Conservation (phyloP, 2,329 filamentous ascomycete species). For the Hawksworthiomyces lignivorus region DNA sequence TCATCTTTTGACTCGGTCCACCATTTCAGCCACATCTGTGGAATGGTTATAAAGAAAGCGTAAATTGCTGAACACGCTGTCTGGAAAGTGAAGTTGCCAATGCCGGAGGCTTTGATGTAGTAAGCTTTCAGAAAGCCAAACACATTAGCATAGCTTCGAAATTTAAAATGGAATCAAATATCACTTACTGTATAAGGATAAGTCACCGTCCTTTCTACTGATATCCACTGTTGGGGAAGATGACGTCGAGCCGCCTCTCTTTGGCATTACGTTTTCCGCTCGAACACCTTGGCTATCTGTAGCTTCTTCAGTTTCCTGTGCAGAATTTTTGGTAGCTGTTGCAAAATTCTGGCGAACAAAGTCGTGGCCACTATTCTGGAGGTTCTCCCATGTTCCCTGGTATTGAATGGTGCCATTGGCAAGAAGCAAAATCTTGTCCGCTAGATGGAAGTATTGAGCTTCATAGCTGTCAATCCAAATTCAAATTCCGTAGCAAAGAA, state of each 20-base stretch:
- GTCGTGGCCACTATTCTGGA: constrained; percentile 15
- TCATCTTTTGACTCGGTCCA: constrained; percentile 27
- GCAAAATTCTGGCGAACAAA: not conserved
- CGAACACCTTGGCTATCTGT: not conserved
- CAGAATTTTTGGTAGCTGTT: not conserved
- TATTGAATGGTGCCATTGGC: constrained; percentile 26
- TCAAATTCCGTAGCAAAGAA: no score
- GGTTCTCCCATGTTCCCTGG: constrained; percentile 30
- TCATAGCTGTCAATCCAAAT: no score
- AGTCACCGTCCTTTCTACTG: constrained; percentile 24
- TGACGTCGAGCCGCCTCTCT: not conserved
- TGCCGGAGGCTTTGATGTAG: constrained; percentile 23
- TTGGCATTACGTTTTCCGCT: not conserved
- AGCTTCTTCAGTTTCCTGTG: not conserved
- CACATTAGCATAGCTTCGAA: no score
- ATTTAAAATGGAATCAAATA: not conserved
- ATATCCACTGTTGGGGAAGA: constrained; percentile 11
- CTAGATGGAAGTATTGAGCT: constrained; percentile 26
- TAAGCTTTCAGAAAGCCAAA: constrained; percentile 14
- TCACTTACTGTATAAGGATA: constrained; percentile 27
- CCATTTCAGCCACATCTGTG: constrained; percentile 31
- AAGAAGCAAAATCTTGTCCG: constrained; percentile 35
- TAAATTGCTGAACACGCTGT: constrained; percentile 18
- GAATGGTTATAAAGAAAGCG: constrained; percentile 28
- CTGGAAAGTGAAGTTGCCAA: constrained; percentile 21